A percentile compares a stretch with the other conserved stretches of the same genome.
Evolutionary conservation across 768 basidiomycete genomes (phyloP).

Genomic region (Botryobasidium botryosum): DNA sequence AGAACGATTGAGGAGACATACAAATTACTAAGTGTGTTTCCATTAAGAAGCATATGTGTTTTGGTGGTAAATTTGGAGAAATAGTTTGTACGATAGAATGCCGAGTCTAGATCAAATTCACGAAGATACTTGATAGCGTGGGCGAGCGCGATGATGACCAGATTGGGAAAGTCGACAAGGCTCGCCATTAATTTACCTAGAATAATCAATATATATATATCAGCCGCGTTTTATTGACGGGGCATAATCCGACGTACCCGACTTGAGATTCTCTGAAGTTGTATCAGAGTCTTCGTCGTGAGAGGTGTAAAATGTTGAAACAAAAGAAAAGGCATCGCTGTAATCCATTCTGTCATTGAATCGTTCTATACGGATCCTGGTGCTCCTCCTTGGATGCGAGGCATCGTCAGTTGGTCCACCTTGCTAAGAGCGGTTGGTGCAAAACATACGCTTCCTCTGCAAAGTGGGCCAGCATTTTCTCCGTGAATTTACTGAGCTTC

Average conservation of each 20-base stretch:
- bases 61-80: constrained; percentile 63
- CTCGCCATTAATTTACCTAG: constrained; percentile 46
- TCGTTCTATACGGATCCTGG: constrained; percentile 40
- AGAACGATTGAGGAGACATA: constrained; percentile 17
- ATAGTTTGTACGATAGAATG: constrained; percentile 57
- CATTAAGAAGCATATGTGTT: constrained; percentile 74
- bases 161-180: constrained; percentile 48
- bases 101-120: constrained; percentile 60
- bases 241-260: constrained; percentile 11
- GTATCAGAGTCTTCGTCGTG: no score
- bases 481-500: constrained; percentile 48
- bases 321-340: constrained; percentile 47
- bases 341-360: constrained; percentile 39
- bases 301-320: constrained; percentile 52
- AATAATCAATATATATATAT: background rate
- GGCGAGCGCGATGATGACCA: constrained; percentile 54
- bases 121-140: constrained; percentile 53
- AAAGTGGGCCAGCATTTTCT: constrained; percentile 59
- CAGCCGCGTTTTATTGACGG: background rate
- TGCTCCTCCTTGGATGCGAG: constrained; percentile 1
- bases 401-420: background rate
- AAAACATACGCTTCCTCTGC: constrained; percentile 31
- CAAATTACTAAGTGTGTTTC: constrained; percentile 75
- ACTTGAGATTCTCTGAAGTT: constrained; percentile 31
- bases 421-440: background rate